Base-by-base conservation (phyloP, 345 rosid genomes). In the Abelmoschus esculentus region DNA sequence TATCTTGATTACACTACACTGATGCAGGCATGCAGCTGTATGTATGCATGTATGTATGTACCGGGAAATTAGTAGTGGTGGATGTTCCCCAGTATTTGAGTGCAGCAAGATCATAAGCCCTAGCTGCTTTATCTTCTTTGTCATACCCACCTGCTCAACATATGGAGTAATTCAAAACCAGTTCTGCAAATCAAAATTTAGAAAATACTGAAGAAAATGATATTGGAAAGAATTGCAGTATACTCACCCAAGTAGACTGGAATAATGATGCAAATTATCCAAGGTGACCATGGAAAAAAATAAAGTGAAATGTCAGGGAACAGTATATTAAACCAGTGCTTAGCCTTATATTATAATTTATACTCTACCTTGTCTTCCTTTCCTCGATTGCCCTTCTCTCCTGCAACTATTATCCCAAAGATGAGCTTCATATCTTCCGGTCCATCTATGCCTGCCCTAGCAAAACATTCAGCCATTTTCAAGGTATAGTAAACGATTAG, bases 71-170 rank as follows among this genome's bases (percentile, higher is more conserved):
- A 49, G 96, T 95, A 52, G 99, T 95, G 58, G 99, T 95, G 18
- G 99, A 95, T 6, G 97, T 80, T 69, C 99, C 99, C 99, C 99
- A 95, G 69, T 95, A 95, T 70, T 95, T 95, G n/a, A 95, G 86
- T 42, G 99, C 98, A 65, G 97, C 93, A 52, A 95, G 73, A 81
- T 95, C 99, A 80, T 95, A 95, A 62, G 99, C 87, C 81, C 99
- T 82, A 69, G 99, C 99, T 58, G 99, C 99, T 76, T 95, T 95
- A 76, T 95, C 99, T 86, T 95, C 99, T 79, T 95, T 95, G 78
- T 95, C 99, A 84, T 95, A 95, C 31, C 99, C 99, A 74, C 99
- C 98, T 93, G 74, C 62, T 9, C 77, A 58, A 17, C 70, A 61
- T 10, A 55, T 19, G 5, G 64, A 6, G 40, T 36, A 36, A 6